A percentile compares a stretch with the other conserved stretches of the same genome.
phyloP scores from a whole-genome alignment of 1,284 basidiomycete species.

The Cutaneotrichosporon sp. region DNA sequence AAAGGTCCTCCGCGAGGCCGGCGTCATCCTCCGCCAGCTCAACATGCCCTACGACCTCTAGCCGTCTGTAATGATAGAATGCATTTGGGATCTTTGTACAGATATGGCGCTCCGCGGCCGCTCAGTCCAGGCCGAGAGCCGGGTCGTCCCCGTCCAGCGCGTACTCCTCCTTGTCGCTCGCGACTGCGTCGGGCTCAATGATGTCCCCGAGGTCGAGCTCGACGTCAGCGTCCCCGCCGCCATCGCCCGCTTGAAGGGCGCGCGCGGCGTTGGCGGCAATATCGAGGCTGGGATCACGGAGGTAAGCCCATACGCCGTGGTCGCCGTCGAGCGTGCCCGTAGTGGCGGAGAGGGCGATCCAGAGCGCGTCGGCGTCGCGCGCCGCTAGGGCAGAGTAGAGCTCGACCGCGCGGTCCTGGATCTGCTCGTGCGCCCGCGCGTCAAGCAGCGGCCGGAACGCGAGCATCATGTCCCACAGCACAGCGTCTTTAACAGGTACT shows the following conservation, averaged over 20 bases:
- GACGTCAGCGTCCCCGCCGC: background rate
- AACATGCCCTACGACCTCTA: constrained; percentile 28
- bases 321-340: background rate
- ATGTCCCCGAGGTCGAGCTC: background rate
- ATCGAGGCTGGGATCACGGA: constrained; percentile 27
- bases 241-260: background rate
- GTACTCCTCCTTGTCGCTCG: background rate
- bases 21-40: constrained; percentile 66
- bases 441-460: constrained; percentile 70
- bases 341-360: constrained; percentile 65
- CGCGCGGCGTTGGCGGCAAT: background rate
- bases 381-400: constrained; percentile 60
- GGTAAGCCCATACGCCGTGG: constrained; percentile 27
- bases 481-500: constrained; percentile 63
- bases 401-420: constrained; percentile 61
- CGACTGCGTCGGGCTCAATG: background rate
- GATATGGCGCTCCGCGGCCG: too few relatives aligned
- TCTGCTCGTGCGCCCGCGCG: constrained; percentile 60
- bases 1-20: constrained; percentile 67
- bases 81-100: background rate
- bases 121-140: background rate
- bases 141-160: background rate
- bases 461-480: constrained; percentile 71
- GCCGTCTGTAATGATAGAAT: background rate
- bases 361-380: constrained; percentile 71